Conservation (phyloP, 305 asterid genomes). For the Euphrasia arctica region DNA sequence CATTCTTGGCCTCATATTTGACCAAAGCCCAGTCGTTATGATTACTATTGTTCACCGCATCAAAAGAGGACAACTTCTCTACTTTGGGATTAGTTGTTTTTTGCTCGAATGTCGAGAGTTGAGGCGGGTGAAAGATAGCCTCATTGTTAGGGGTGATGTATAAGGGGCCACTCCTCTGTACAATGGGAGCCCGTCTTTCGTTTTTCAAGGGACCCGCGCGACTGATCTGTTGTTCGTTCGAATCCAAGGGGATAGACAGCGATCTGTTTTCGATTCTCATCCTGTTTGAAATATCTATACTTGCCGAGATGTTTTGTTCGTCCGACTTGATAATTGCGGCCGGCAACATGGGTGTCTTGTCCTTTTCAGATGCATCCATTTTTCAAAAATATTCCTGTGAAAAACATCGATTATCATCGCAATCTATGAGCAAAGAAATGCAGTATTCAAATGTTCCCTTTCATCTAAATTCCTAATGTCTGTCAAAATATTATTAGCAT, state of each 20-base stretch:
- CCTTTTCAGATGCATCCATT: slow-evolving; percentile 50
- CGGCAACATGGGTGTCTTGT: slow-evolving; percentile 46
- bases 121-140: slow-evolving; percentile 26
- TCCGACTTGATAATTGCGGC: slow-evolving; percentile 34
- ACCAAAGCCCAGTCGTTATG: slow-evolving; percentile 26
- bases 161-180: slow-evolving; percentile 33
- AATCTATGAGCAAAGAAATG: neutral
- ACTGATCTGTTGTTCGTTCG: slow-evolving; percentile 27
- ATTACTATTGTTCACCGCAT: slow-evolving; percentile 1
- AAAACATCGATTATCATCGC: neutral
- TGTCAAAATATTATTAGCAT: neutral
- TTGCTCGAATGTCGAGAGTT: slow-evolving; percentile 8
- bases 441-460: neutral
- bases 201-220: slow-evolving; percentile 28
- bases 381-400: slow-evolving; percentile 8
- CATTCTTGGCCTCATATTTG: slow-evolving; percentile 28
- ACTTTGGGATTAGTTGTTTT: slow-evolving; percentile 19
- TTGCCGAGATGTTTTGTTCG: slow-evolving; percentile 27
- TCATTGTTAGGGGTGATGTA: slow-evolving; percentile 22
- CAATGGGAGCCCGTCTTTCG: slow-evolving; percentile 23
- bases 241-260: slow-evolving; percentile 41
- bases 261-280: slow-evolving; percentile 44
- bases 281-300: slow-evolving; percentile 28
- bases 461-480: neutral
- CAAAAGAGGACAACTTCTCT: slow-evolving; percentile 25